Percentiles rank a stretch among this genome's conserved stretches.
These are phyloP conservation scores for Hypoxylon sp. DNA, from an alignment of 2,329 filamentous ascomycete genomes.

Conservation along the genomic window DNA sequence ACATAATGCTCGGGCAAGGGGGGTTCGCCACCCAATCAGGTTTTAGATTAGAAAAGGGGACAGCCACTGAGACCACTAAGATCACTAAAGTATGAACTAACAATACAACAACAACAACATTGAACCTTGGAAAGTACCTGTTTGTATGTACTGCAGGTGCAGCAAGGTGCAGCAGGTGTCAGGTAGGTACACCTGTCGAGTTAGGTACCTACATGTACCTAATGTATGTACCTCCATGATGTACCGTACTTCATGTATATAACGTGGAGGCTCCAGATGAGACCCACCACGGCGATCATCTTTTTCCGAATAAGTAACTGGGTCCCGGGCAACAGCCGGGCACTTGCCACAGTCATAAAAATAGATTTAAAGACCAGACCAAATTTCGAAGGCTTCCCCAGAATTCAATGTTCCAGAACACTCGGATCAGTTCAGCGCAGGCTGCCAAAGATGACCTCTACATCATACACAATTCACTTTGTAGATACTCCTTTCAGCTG, in stretches of 20 bases:
- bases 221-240: not conserved
- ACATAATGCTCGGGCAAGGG: slow-evolving; percentile 7
- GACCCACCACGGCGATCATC: slow-evolving; percentile 1
- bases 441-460: not conserved
- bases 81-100: slow-evolving; percentile 26
- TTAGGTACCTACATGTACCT: too few species aligned
- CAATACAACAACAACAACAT: too few species aligned
- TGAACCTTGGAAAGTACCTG: not conserved
- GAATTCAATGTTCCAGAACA: slow-evolving; percentile 32
- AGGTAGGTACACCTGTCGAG: not conserved
- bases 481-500: not conserved
- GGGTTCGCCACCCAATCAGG: slow-evolving; percentile 30
- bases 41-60: slow-evolving; percentile 20
- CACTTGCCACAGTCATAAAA: slow-evolving; percentile 7
- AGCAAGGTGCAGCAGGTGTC: not conserved
- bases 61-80: slow-evolving; percentile 20
- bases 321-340: not conserved
- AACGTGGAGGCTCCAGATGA: slow-evolving; percentile 16
- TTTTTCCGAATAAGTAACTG: slow-evolving; percentile 11
- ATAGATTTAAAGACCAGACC: slow-evolving; percentile 21
- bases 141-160: not conserved
- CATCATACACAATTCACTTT: not conserved
- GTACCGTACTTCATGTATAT: too few species aligned
- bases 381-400: slow-evolving; percentile 15
- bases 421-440: not conserved